Evolutionary conservation across 352 stramenopile genomes (phyloP).

Genomic region (Globisporangium middletonii): DNA sequence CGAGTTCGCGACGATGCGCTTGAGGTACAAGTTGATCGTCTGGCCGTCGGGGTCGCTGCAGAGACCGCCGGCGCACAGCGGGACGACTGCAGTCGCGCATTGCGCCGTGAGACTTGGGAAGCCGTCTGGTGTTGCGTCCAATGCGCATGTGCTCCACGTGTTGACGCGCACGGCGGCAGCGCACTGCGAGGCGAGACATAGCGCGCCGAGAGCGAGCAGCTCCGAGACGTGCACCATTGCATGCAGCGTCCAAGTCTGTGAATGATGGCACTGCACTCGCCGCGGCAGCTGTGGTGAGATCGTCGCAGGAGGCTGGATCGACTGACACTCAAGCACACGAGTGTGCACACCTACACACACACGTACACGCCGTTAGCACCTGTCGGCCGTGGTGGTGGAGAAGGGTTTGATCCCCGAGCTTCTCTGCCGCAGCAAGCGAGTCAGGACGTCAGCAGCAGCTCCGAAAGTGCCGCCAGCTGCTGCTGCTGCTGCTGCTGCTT

Average conservation of each 20-base stretch:
- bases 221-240: background rate
- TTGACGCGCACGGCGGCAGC: conserved; percentile 11
- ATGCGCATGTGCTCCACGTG: conserved; percentile 26
- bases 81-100: conserved; percentile 31
- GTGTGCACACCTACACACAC: background rate
- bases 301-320: background rate
- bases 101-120: conserved; percentile 24
- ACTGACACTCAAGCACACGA: background rate
- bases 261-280: background rate
- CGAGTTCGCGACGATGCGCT: conserved; percentile 35
- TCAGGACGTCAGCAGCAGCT: background rate
- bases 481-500: too few relatives aligned
- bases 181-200: background rate
- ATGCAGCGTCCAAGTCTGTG: background rate
- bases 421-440: background rate
- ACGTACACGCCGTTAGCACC: background rate
- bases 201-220: background rate
- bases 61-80: conserved; percentile 40
- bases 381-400: background rate
- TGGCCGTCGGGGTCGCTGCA: conserved; percentile 34
- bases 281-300: background rate
- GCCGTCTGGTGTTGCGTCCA: conserved; percentile 21
- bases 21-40: conserved; percentile 47
- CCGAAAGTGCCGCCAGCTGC: background rate
- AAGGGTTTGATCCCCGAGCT: background rate